phyloP scores from a whole-genome alignment of 148 eudicot genomes.

The Gaultheria prostrata region DNA sequence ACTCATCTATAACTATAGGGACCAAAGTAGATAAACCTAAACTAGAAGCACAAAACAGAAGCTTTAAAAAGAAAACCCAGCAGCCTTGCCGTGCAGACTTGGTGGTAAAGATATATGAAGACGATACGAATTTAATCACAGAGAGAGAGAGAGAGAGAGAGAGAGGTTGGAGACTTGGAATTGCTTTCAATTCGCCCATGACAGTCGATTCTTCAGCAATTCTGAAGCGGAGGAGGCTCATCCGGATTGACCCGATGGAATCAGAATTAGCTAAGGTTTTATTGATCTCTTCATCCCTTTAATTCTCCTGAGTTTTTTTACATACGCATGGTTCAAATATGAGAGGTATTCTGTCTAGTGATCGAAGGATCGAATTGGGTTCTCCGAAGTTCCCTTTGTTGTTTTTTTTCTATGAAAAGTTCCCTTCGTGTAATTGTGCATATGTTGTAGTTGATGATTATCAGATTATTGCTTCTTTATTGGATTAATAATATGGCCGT shows the following conservation, averaged over 20 bases:
- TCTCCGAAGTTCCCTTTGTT: neutral
- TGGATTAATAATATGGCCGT: neutral
- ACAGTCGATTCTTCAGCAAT: constrained; percentile 28
- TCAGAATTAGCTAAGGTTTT: constrained; percentile 33
- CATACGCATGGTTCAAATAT: neutral
- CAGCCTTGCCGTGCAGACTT: neutral
- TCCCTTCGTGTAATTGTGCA: neutral
- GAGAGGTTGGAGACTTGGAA: constrained; percentile 3
- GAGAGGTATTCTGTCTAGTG: neutral
- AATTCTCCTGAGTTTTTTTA: neutral
- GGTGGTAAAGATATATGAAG: neutral
- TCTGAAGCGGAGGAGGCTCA: constrained; percentile 32
- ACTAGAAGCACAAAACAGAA: neutral
- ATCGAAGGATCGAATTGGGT: neutral
- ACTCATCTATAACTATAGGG: too few species aligned
- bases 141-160: neutral
- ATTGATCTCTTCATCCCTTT: neutral
- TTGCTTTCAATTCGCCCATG: constrained; percentile 20
- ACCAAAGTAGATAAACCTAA: too few species aligned
- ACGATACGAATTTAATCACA: neutral
- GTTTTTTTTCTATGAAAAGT: neutral
- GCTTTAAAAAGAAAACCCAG: neutral
- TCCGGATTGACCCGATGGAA: constrained; percentile 38
- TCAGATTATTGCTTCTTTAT: neutral
- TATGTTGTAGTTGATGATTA: neutral